Evolutionary conservation across 192 early-diverging fungal species (phyloP).

Genomic region (Podila horticola): DNA sequence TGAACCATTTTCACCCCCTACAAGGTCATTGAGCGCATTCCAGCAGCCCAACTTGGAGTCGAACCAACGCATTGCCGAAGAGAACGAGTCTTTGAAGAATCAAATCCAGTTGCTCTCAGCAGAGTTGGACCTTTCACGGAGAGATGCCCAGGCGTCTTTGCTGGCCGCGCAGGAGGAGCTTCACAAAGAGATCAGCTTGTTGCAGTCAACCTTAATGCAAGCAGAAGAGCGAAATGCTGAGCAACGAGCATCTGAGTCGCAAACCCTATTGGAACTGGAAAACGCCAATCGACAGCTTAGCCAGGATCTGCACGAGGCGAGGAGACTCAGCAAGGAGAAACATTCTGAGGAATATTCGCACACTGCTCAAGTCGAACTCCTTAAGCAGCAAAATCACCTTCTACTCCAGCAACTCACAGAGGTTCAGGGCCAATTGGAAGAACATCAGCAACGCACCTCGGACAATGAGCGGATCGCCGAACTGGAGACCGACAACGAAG

Average conservation of each 20-base stretch:
- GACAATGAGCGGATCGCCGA: not conserved
- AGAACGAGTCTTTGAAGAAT: slow-evolving; percentile 15
- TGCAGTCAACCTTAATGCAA: not conserved
- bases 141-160: not conserved
- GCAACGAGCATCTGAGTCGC: not conserved
- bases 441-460: not conserved
- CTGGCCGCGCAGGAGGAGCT: not conserved
- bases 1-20: no score
- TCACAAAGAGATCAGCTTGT: not conserved
- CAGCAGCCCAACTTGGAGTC: no score
- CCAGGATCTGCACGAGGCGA: not conserved
- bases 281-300: slow-evolving; percentile 13
- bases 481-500: slow-evolving; percentile 4
- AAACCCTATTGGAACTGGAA: not conserved
- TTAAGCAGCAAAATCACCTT: slow-evolving; percentile 1
- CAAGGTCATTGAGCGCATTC: no score
- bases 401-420: not conserved
- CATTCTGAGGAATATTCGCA: not conserved
- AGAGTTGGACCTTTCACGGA: not conserved
- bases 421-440: not conserved
- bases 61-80: not conserved
- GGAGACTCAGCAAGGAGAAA: not conserved
- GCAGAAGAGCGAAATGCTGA: not conserved
- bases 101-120: slow-evolving; percentile 2
- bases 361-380: not conserved